Base-by-base conservation (phyloP, 2,329 filamentous ascomycete genomes). In the Fusarium fracticaudum region DNA sequence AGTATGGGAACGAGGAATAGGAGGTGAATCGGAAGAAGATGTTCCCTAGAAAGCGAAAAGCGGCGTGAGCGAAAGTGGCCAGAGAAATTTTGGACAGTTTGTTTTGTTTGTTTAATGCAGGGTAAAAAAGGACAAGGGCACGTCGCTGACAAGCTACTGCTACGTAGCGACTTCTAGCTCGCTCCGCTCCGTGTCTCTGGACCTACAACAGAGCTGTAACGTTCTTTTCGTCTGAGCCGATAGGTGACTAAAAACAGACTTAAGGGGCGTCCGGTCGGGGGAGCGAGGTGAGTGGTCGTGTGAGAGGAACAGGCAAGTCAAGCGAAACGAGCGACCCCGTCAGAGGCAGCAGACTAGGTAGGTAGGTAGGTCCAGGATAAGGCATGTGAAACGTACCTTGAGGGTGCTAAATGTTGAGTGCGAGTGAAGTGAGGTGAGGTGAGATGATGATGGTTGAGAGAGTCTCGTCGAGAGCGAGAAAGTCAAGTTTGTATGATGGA, bases 21-120 rank as follows among this genome's bases (percentile, higher is more conserved):
- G 64, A 68, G 64, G 51, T 62, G 51, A 70, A 59, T 74, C 66
- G 57, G 48, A 58, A 71, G 64, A 65, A 65, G 53, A 60, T 70
- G 63, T 71, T 61, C 73, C 75, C 69, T 59, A 67, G 64, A 59
- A 60, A 76, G 41, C 66, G 63, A 77, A 76, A 72, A 63, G 68
- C 72, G 64, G 50, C 70, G 76, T 78, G 71, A 78, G 73, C 58
- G 64, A 76, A 77, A 76, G 76, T 78, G 76, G 74, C 74, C 76
- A 74, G 71, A 78, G 72, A 65, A 77, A 51, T 77, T 75, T 71
- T 71, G 53, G 62, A 60, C 44, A 60, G 61, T 33, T 60, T 53
- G 33, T n/a, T 67, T 51, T 60, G 57, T 60, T 59, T 57, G 48
- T 64, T 64, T 60, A 60, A 74, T 71, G 67, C 61, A 60, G 68